Base-by-base conservation (phyloP, 805 yeast species). In the Candida vartiovaarae region DNA sequence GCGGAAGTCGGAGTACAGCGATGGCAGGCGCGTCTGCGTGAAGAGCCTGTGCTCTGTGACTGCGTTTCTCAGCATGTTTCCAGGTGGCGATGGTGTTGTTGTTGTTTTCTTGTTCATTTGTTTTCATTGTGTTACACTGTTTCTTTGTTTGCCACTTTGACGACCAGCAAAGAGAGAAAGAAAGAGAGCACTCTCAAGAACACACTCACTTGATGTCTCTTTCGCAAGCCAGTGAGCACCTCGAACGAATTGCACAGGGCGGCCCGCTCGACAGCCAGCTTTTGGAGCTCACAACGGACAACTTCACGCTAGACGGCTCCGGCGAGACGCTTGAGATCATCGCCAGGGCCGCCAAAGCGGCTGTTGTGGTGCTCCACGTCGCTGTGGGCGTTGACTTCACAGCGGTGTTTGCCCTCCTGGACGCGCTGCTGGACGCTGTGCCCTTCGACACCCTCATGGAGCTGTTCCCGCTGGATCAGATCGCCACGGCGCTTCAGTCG, bases 1-100 rank as follows among this genome's bases (percentile, higher is more conserved):
- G 37, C 65, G 55, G 46, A 67, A 67, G 47, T 67, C 72, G 3
- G 65, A 64, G 47, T 67, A 68, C 1, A 68, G 55, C 5, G 73
- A 68, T 35, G 51, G 56, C 15, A 67, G 45, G 29, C 73, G 56
- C 5, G 71, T 65, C 59, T 48, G 57, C 24, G 65, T 57, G 48
- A 58, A 58, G 9, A 57, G 50, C 5, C 51, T 40, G 43, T 58
- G 59, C 8, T n/a, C 25, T 6, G 35, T 23, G 0, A 55, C 56
- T 4, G 48, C 34, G 6, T 55, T 52, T 43, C 61, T 44, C 6
- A 54, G 41, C 40, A 38, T 37, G 23, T 37, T 29, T 24, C 34
- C 32, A 15, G 39, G 20, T 15, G 20, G 11, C 39, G 33, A 40
- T 33, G 38, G n/a, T 32, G 35, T 20, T 10, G 7, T 10, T 6